phyloP scores from a whole-genome alignment of 2,329 filamentous ascomycete genomes.

The Zasmidium citrigriseum region DNA sequence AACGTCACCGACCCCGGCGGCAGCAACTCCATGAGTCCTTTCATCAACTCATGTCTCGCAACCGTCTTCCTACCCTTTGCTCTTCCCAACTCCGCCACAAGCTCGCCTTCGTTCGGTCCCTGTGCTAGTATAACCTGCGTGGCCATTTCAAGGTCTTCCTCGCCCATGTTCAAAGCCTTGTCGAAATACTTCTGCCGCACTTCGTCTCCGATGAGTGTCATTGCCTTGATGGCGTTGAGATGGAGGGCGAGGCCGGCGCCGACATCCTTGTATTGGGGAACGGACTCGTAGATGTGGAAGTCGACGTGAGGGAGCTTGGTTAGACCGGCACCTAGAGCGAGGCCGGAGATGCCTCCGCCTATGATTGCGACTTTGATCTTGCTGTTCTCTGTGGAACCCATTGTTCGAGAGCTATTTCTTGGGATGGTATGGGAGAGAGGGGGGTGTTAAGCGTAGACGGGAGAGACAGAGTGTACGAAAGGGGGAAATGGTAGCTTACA shows the following conservation, averaged over 20 bases:
- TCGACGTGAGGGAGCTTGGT: constrained; percentile 43
- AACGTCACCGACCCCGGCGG: constrained; percentile 46
- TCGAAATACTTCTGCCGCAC: constrained; percentile 50
- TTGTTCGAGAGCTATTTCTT: background rate
- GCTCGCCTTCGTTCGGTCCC: constrained; percentile 42
- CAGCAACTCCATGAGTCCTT: constrained; percentile 50
- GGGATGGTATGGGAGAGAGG: background rate
- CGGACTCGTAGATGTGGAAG: constrained; percentile 54
- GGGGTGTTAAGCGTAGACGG: background rate
- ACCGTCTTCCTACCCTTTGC: constrained; percentile 40
- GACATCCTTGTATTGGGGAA: constrained; percentile 49
- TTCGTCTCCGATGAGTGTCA: constrained; percentile 40
- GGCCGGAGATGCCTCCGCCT: constrained; percentile 55
- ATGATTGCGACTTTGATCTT: constrained; percentile 48
- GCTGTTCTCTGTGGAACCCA: constrained; percentile 7
- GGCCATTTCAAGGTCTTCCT: constrained; percentile 37
- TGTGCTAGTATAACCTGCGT: constrained; percentile 37
- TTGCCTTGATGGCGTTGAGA: constrained; percentile 55
- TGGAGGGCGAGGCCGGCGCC: constrained; percentile 54
- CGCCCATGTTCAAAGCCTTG: constrained; percentile 50
- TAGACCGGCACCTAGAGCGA: constrained; percentile 51
- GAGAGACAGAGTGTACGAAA: background rate
- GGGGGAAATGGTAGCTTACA: background rate
- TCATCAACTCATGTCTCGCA: constrained; percentile 53
- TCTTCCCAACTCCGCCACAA: constrained; percentile 40